Base-by-base conservation (phyloP, 169 alveolate genomes). In the Plasmodium fragile region DNA sequence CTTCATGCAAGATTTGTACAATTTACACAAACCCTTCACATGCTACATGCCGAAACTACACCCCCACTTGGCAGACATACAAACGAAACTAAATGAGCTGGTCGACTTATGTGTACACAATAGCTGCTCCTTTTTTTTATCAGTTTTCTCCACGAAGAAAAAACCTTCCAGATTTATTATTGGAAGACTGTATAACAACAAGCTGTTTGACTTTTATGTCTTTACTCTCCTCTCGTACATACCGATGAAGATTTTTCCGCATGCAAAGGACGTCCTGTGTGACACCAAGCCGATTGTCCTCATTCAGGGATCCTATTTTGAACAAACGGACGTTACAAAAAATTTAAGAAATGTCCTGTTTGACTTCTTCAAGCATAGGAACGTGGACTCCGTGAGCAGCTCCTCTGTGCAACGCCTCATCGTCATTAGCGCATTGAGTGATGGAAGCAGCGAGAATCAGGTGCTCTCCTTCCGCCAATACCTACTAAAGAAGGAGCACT, bases 1-100 rank as follows among this genome's bases (percentile, higher is more conserved):
- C 13, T 84, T 84, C 59, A 72, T 84, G 85, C 85, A 84, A 5
- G 93, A 84, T 84, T 13, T 84, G 8, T 84, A 84, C 34, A 72
- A 30, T 4, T 6, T 84, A 7, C 79, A 73, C 4, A 84, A 84
- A 8, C 93, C 93, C 5, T 84, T 72, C 30, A 84, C 93, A 65
- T 84, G 93, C 41, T 84, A 84, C 65, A 84, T 84, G 93, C 93
- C 93, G 1, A 84, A 84, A 28, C 22, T 43, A 16, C 93, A 84
- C 73, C 49, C 43, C 1, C 30, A 84, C 6, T 52, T 84, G 41
- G 78, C 79, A 8, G 79, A 84, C 59, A 45, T 73, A 8, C 6
- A 34, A 16, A 75, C 78, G 13, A 84, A 84, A 30, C 39, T 84
- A 11, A 73, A 84, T 30, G 79, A 43, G 0, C 1, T 84, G 3